Percentiles rank a stretch among this genome's conserved stretches.
These are phyloP conservation scores for Arabidopsis arenosa DNA, from an alignment of 345 rosid species.

Conservation along the genomic window DNA sequence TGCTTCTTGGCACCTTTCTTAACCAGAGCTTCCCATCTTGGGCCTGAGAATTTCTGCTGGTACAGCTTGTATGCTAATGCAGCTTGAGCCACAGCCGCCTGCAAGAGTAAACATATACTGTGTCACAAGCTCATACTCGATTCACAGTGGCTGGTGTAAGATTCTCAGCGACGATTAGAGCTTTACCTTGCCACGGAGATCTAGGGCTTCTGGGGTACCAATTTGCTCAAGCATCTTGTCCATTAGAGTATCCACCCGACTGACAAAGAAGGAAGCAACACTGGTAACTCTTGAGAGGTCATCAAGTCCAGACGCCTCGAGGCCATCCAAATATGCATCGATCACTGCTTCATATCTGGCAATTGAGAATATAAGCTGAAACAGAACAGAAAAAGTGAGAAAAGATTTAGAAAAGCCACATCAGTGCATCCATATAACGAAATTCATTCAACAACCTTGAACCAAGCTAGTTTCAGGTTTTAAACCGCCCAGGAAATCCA, in stretches of 20 bases:
- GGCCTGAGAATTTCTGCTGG: conserved; percentile 98
- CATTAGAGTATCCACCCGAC: conserved; percentile 93
- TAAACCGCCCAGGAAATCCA: neutral
- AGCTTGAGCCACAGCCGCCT: conserved; percentile 99
- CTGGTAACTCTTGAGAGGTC: conserved; percentile 97
- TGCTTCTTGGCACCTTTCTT: conserved; percentile 99
- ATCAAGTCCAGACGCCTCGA: conserved; percentile 88
- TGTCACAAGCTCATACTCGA: conserved; percentile 8
- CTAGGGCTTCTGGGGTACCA: conserved; percentile 94
- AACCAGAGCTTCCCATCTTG: conserved; percentile 94
- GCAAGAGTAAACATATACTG: conserved; percentile 32
- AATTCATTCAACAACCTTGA: neutral
- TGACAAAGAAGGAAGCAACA: conserved; percentile 98
- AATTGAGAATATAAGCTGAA: conserved; percentile 93
- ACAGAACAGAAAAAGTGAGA: conserved; percentile 25
- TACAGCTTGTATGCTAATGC: conserved; percentile 89
- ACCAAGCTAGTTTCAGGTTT: conserved; percentile 13
- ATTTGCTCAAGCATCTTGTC: conserved; percentile 95
- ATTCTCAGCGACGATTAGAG: conserved; percentile 4
- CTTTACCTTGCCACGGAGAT: conserved; percentile 93
- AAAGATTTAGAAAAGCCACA: neutral
- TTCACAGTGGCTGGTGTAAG: conserved; percentile 2
- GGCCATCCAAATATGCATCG: conserved; percentile 99
- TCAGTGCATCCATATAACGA: neutral
- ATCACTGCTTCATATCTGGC: conserved; percentile 92